Evolutionary conservation across 2,329 filamentous ascomycete genomes (phyloP).

Genomic region (Neonectria ditissima): DNA sequence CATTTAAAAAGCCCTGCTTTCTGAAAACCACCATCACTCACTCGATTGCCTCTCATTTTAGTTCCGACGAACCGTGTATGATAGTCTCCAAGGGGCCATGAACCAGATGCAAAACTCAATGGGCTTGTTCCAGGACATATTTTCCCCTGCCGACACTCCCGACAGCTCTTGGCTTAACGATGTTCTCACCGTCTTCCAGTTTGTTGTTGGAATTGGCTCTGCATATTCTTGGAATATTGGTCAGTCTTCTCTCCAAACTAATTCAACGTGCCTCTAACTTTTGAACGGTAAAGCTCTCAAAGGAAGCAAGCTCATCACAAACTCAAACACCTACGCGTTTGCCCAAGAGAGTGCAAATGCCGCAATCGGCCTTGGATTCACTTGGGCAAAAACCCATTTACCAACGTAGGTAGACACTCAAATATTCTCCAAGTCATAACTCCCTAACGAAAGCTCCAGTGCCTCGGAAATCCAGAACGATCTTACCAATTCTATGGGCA

Average conservation of each 20-base stretch:
- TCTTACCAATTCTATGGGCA: not conserved
- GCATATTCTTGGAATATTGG: not conserved
- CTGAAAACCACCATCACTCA: not conserved
- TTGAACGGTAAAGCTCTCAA: not conserved
- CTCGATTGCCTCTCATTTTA: no score
- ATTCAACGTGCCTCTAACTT: not conserved
- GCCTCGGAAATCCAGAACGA: not conserved
- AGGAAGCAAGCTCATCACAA: not conserved
- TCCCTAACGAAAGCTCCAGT: no score
- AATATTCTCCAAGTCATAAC: not conserved
- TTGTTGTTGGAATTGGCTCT: not conserved
- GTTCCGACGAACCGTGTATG: not conserved
- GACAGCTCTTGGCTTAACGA: not conserved
- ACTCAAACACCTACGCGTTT: not conserved
- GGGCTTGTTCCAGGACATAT: not conserved
- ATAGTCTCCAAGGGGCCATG: not conserved
- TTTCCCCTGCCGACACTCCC: not conserved
- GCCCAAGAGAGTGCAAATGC: not conserved
- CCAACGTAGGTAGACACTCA: not conserved
- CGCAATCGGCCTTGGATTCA: not conserved
- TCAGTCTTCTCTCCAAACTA: not conserved
- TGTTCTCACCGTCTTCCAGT: not conserved
- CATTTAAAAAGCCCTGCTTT: not conserved
- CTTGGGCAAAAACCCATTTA: not conserved
- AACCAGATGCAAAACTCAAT: slow-evolving; percentile 7